Base-by-base conservation (phyloP, 1,139 yeast genomes). In the Magnusiomyces magnusii region DNA sequence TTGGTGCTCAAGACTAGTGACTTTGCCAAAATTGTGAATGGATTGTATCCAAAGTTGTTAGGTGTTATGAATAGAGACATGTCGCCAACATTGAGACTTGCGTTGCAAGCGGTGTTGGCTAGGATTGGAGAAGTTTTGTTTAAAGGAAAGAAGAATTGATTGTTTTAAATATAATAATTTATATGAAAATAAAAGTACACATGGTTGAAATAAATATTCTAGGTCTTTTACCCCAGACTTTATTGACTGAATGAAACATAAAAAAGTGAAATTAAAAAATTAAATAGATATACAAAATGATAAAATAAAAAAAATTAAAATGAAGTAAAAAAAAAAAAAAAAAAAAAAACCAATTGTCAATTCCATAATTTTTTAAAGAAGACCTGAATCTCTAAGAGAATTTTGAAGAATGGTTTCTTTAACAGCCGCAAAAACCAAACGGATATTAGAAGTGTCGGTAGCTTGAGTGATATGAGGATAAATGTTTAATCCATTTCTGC, bases 381-480 rank as follows among this genome's bases (percentile, higher is more conserved):
- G 82, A 57, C 97, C 97, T 65, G 95, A 86, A 68, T 90, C 97
- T 71, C 85, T 84, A 65, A 91, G 79, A 31, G 91, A 80, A 71
- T 91, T 91, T 68, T 89, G 95, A 69, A 91, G 78, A 58, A 91
- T 87, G 2, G 96, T 88, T 72, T 90, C 97, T 69, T 86, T 87
- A 39, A 91, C 93, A 19, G 96, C 96, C 2, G 95, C 96, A 76
- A 91, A 89, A 5, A 91, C 97, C 67, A 90, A 76, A 67, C 87
- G 84, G 64, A 91, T 90, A 71, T 91, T 91, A 31, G 90, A 84
- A 9, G 97, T 90, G 71, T 91, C 97, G 0, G 97, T 91, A 0
- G 97, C 97, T 71, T 91, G 97, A 2, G 97, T 91, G 36, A 91
- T 87, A 61, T 91, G 96, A 15, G 97, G 97, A 68, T 87, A 88